These are phyloP conservation scores for Carex kokanica DNA, from an alignment of 176 grass and related monocot species.

Conservation along the genomic window DNA sequence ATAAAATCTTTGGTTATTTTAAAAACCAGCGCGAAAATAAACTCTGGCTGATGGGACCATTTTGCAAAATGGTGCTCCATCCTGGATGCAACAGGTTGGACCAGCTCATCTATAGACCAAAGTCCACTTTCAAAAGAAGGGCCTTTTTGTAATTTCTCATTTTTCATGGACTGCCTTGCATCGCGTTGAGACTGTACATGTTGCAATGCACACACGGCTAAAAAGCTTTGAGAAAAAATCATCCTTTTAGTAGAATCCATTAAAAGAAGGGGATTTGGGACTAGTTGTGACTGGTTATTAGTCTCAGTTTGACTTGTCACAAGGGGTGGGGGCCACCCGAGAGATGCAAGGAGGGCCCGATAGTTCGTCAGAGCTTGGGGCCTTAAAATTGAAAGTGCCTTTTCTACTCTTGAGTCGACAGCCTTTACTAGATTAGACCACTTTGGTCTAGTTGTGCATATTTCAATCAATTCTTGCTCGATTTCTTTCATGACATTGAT, in stretches of 20 bases:
- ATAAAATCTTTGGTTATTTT: constrained; percentile 93
- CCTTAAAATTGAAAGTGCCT: constrained; percentile 62
- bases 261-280: constrained; percentile 66
- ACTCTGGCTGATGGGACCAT: constrained; percentile 83
- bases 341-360: constrained; percentile 66
- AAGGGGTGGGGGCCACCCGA: constrained; percentile 83
- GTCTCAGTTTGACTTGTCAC: constrained; percentile 44
- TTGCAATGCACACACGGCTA: constrained; percentile 75
- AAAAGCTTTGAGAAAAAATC: constrained; percentile 72
- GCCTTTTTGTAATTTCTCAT: constrained; percentile 40
- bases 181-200: constrained; percentile 60
- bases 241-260: constrained; percentile 72
- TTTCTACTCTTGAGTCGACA: constrained; percentile 94
- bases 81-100: constrained; percentile 61
- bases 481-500: constrained; percentile 66
- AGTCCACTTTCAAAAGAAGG: constrained; percentile 47
- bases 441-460: constrained; percentile 42
- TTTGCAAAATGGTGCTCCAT: constrained; percentile 90
- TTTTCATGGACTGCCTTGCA: constrained; percentile 29
- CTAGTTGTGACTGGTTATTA: constrained; percentile 43
- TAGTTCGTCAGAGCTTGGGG: constrained; percentile 77
- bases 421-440: constrained; percentile 72
- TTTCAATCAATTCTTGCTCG: constrained; percentile 49
- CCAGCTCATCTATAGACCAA: constrained; percentile 90
- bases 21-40: constrained; percentile 84